Evolutionary conservation across 108 stramenopile genomes (phyloP).

Genomic region (Cyclostephanos tholiformis): DNA sequence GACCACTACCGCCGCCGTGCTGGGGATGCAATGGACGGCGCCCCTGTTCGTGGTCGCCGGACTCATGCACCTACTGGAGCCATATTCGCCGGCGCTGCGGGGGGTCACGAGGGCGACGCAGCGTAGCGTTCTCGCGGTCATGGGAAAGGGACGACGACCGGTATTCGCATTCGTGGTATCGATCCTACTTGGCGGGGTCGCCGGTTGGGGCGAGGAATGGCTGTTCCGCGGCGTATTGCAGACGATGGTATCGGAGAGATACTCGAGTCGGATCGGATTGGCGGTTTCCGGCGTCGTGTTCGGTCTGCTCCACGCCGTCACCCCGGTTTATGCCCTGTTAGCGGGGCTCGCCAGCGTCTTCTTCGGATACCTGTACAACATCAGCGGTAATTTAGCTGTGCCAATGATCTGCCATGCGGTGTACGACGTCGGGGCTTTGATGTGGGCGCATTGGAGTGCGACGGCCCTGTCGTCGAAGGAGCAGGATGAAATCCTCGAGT

Average conservation of each 20-base stretch:
- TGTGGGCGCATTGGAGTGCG: slow-evolving; percentile 81
- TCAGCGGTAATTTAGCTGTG: slow-evolving; percentile 65
- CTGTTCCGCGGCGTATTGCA: slow-evolving; percentile 87
- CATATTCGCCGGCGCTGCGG: slow-evolving; percentile 64
- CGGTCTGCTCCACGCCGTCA: slow-evolving; percentile 85
- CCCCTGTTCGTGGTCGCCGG: slow-evolving; percentile 64
- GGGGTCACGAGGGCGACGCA: slow-evolving; percentile 81
- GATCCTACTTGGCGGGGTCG: slow-evolving; percentile 67
- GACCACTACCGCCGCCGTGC: slow-evolving; percentile 18
- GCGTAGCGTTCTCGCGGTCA: slow-evolving; percentile 65
- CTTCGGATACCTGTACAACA: slow-evolving; percentile 79
- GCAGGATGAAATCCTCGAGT: slow-evolving; percentile 42
- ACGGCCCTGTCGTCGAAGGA: slow-evolving; percentile 50
- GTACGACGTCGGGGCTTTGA: slow-evolving; percentile 80
- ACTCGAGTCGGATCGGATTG: slow-evolving; percentile 47
- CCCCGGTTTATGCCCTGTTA: slow-evolving; percentile 78
- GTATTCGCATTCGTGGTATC: slow-evolving; percentile 49
- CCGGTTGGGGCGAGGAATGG: slow-evolving; percentile 89
- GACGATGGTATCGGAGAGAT: slow-evolving; percentile 44
- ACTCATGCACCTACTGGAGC: slow-evolving; percentile 62
- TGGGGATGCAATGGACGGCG: slow-evolving; percentile 57
- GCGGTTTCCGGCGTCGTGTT: slow-evolving; percentile 66
- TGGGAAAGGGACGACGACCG: slow-evolving; percentile 69
- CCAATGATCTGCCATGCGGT: slow-evolving; percentile 83
- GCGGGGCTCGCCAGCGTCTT: slow-evolving; percentile 76